phyloP scores from a whole-genome alignment of 441 rosid species.

The Manihot esculenta region DNA sequence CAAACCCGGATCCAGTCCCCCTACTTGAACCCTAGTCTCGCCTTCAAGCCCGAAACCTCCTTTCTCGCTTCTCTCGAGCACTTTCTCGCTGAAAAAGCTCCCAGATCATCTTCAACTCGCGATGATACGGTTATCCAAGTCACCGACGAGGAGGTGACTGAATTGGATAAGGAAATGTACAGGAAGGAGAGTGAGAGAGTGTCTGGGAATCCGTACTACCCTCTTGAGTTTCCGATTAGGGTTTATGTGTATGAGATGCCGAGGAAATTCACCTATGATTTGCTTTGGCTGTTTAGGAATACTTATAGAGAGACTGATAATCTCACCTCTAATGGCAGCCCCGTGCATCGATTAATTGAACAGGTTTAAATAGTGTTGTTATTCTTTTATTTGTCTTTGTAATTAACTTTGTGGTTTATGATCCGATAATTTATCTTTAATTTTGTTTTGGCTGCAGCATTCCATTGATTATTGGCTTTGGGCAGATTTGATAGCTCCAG shows the following conservation, averaged over 20 bases:
- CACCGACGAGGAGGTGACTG: conserved; percentile 37
- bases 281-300: conserved; percentile 68
- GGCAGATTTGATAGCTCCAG: conserved; percentile 83
- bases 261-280: conserved; percentile 72
- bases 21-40: neutral
- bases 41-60: conserved; percentile 50
- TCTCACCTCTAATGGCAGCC: conserved; percentile 95
- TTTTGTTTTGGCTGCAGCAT: conserved; percentile 53
- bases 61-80: conserved; percentile 63
- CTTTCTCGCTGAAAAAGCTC: conserved; percentile 42
- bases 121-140: conserved; percentile 41
- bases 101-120: conserved; percentile 16
- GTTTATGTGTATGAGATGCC: conserved; percentile 97
- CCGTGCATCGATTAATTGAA: conserved; percentile 92
- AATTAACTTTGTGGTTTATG: neutral
- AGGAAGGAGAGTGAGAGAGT: conserved; percentile 46
- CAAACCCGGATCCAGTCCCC: conserved; percentile 16
- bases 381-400: neutral
- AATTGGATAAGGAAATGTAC: conserved; percentile 46
- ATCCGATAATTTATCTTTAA: neutral
- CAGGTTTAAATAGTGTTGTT: conserved; percentile 46
- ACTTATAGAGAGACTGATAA: conserved; percentile 71
- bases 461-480: conserved; percentile 97
- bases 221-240: conserved; percentile 55
- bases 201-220: conserved; percentile 46